Evolutionary conservation across 73 alveolate species (phyloP), one percentile per base, ranked within the genome.

Genomic region (Blepharisma stoltei): DNA sequence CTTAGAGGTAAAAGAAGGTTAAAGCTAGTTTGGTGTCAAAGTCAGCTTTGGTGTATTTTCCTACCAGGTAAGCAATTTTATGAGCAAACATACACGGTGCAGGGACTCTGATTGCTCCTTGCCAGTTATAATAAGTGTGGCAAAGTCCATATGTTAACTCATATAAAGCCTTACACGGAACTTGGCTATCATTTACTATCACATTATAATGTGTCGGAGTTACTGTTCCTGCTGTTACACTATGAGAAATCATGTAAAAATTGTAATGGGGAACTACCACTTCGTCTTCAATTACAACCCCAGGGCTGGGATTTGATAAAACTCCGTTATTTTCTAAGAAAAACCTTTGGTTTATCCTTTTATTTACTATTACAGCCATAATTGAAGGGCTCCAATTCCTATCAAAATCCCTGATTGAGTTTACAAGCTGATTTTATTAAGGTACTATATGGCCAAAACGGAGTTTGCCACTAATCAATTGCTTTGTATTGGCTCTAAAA

Each of bases 21-120:
- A 11, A 9, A 9, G 73, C 37, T n/a, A 60, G 47, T 18, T 38
- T 14, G 14, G 73, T 9, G 5, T 60, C 73, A 25, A 60, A 60
- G 2, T 8, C 37, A 14, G 11, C 48, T 14, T 38, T 38, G 18
- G 73, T 60, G 23, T 60, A 38, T 53, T 69, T 38, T 71, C 79
- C 79, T 25, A 38, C 60, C 32, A 69, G 27, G 45, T 44, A 69
- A 9, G 79, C 79, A n/a, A 91, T 73, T 77, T 86, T 92, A 85
- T 92, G 95, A n/a, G 98, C 98, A 46, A 92, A 92, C 94, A 89
- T 89, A 66, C 91, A 78, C 1, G 95, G 97, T 66, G 96, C 93
- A n/a, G 98, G 98, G 46, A 89, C 92, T 87, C 94, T 88, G 8
- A 92, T 91, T 11, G 97, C 82, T 37, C 96, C 95, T 65, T 87